phyloP scores from a whole-genome alignment of 306 rosid species.

The Sophora flavescens region DNA sequence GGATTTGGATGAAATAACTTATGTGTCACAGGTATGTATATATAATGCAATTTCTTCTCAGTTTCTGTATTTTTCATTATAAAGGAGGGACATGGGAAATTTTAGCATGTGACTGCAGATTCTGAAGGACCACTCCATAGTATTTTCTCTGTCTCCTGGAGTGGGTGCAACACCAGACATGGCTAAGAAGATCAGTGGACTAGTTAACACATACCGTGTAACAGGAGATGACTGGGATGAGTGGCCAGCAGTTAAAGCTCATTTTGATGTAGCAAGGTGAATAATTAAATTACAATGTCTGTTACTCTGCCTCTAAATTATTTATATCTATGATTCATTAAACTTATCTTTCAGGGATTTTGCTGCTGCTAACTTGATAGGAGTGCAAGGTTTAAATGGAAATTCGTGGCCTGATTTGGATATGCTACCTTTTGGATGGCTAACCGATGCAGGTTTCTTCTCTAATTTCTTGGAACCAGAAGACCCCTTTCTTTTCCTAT shows the following conservation, averaged over 20 bases:
- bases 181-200: constrained; percentile 58
- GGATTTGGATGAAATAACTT: constrained; percentile 63
- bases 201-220: constrained; percentile 72
- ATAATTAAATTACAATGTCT: not conserved
- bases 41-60: not conserved
- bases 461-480: not conserved
- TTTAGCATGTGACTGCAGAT: constrained; percentile 50
- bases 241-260: constrained; percentile 65
- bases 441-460: constrained; percentile 69
- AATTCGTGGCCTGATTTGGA: constrained; percentile 87
- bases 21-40: constrained; percentile 71
- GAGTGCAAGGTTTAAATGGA: constrained; percentile 65
- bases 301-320: not conserved
- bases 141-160: constrained; percentile 81
- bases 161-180: constrained; percentile 65
- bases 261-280: constrained; percentile 73
- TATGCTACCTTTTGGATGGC: constrained; percentile 85
- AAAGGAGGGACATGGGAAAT: not conserved
- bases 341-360: constrained; percentile 60
- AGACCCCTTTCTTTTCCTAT: not conserved
- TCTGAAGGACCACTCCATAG: constrained; percentile 58
- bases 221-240: constrained; percentile 88
- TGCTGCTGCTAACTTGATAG: constrained; percentile 63
- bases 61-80: not conserved
- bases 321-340: not conserved